These are phyloP conservation scores for Trichoderma sp. DNA, from an alignment of 2,329 filamentous ascomycete genomes.

Conservation along the genomic window DNA sequence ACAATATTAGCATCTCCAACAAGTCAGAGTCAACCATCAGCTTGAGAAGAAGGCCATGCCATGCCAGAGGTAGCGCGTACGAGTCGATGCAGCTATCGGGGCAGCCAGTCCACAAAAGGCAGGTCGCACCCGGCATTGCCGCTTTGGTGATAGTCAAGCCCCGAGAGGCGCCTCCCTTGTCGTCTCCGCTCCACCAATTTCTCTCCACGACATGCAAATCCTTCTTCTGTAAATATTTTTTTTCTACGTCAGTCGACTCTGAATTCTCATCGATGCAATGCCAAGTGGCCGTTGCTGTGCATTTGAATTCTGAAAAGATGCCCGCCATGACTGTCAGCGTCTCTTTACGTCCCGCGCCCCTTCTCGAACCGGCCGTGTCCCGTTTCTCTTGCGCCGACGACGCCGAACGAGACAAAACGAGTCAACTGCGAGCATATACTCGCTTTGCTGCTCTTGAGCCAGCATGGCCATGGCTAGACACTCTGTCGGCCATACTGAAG, in stretches of 20 bases:
- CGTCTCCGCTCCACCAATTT: slow-evolving; percentile 7
- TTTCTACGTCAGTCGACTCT: background rate
- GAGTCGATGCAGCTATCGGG: background rate
- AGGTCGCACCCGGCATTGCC: background rate
- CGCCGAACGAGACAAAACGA: background rate
- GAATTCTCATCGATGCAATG: background rate
- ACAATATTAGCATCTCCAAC: no score
- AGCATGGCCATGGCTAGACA: background rate
- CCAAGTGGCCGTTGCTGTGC: no score
- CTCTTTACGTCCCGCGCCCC: background rate
- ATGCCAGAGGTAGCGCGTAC: background rate
- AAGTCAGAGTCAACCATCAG: no score
- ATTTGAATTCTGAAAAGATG: background rate
- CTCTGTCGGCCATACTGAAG: background rate
- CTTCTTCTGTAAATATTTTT: background rate
- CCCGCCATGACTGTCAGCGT: background rate
- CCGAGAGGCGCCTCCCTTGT: background rate
- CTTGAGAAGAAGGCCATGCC: background rate
- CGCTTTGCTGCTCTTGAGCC: background rate
- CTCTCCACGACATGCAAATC: background rate
- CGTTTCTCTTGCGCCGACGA: background rate
- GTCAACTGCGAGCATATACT: background rate
- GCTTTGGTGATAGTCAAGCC: slow-evolving; percentile 11
- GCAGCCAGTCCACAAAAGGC: slow-evolving; percentile 8
- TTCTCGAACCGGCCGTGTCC: background rate